phyloP scores from a whole-genome alignment of 2,329 filamentous ascomycete genomes.

The Diaporthe nobilis region DNA sequence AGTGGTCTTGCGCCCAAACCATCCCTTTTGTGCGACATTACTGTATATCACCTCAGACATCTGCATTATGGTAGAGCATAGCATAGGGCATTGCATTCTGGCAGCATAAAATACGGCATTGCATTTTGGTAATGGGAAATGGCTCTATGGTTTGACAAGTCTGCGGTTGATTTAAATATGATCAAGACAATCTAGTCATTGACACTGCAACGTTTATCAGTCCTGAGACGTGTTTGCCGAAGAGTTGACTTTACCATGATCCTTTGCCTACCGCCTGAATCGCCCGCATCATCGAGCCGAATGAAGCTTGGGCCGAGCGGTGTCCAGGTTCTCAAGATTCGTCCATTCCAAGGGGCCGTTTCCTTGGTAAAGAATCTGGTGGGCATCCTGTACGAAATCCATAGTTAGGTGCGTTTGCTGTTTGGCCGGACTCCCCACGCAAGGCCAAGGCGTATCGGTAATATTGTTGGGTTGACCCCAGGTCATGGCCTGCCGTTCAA shows the following conservation, averaged over 20 bases:
- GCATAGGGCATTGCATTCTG: conserved; percentile 28
- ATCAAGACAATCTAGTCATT: background rate
- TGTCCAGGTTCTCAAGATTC: fast-evolving
- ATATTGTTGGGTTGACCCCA: too few species aligned
- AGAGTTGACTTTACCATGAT: background rate
- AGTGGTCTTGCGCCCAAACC: fast-evolving
- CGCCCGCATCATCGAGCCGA: background rate
- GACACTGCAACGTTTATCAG: too few species aligned
- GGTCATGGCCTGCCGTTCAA: too few species aligned
- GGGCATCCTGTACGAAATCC: background rate
- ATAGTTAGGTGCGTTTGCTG: background rate
- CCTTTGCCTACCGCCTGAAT: background rate
- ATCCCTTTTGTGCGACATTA: background rate
- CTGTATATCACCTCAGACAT: background rate
- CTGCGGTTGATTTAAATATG: background rate
- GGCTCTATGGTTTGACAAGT: background rate
- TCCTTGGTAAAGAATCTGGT: background rate
- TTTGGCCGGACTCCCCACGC: background rate
- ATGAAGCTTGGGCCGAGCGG: background rate
- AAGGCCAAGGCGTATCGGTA: too few species aligned
- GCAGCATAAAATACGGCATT: conserved; percentile 11
- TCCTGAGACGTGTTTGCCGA: background rate
- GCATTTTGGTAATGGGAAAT: conserved; percentile 23
- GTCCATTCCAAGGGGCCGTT: background rate
- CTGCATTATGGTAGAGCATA: conserved; percentile 16